Base-by-base conservation (phyloP, 2,329 filamentous ascomycete species). In the Colletotrichum paranaense region DNA sequence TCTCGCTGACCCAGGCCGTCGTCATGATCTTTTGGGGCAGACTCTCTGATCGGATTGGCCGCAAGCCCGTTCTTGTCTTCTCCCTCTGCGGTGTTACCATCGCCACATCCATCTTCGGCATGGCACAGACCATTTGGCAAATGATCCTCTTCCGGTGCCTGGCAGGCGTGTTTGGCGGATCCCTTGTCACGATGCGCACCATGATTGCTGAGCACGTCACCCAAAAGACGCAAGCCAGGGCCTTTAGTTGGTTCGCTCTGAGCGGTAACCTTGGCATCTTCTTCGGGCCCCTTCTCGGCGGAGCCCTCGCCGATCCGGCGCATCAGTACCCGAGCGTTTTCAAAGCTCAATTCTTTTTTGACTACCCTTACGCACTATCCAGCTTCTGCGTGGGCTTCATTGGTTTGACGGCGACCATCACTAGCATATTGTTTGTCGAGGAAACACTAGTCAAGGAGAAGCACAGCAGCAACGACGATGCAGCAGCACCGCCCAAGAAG, bases 221-320 rank as follows among this genome's bases (percentile, higher is more conserved):
- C 0, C 83, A 88, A 5, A 87, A 89, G 74, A 95, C 92, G 0
- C 93, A 95, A 81, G 93, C 94, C 0, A 84, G 87, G 32, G 91
- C 92, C 0, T 97, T 95, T 78, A 92, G 92, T 78, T 93, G 91
- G 85, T 95, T 95, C 79, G 92, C 93, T 11, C 94, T 96, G 78
- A 86, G 89, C 0, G 90, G 91, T 5, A 96, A 96, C 76, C 26
- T 95, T 9, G 94, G 94, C 4, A 91, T 96, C 57, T 91, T 94
- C 71, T 35, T 94, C 2, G 94, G 94, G 0, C 93, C 93, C 3
- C 78, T 94, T 9, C 78, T 95, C 24, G 93, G 93, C 55, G 94
- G 93, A 65, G 86, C 84, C 0, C 86, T 97, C 1, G 91, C 93
- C 12, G 88, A 93, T 42, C 94, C 94, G 1, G 91, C 88, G 0